Percentiles rank a stretch among this genome's conserved stretches.
Conservation (phyloP, 140 eudicot genomes). For the Cichorium intybus region DNA sequence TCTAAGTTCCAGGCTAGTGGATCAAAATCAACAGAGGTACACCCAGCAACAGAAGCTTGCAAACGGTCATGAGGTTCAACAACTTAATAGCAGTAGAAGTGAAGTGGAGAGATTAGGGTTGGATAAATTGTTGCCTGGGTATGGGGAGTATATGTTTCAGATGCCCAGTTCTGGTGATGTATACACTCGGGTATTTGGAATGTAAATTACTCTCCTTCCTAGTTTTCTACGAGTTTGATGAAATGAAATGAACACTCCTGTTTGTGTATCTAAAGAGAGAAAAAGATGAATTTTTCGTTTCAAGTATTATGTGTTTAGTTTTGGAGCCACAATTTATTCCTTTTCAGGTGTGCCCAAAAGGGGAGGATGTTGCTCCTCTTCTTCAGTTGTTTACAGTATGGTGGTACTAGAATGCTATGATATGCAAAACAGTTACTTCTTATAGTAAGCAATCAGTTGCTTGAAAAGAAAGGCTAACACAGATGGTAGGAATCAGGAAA, state of each 20-base stretch:
- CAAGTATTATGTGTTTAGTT: neutral
- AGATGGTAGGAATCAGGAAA: neutral
- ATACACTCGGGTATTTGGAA: slow-evolving; percentile 54
- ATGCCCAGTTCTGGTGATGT: slow-evolving; percentile 57
- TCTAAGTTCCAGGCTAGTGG: slow-evolving; percentile 32
- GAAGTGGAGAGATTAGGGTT: slow-evolving; percentile 47
- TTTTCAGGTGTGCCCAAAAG: slow-evolving; percentile 8
- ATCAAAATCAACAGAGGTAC: slow-evolving; percentile 40
- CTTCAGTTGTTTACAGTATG: neutral
- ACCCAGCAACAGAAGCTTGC: slow-evolving; percentile 35
- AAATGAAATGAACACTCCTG: slow-evolving; percentile 21
- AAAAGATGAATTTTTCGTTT: slow-evolving; percentile 7
- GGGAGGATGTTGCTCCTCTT: slow-evolving; percentile 8
- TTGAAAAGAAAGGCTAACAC: no score
- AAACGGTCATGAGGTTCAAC: slow-evolving; percentile 42
- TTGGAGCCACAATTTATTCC: slow-evolving; percentile 7
- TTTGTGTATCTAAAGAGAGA: slow-evolving; percentile 21
- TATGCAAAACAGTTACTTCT: no score
- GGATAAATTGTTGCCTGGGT: slow-evolving; percentile 51
- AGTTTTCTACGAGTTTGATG: slow-evolving; percentile 21
- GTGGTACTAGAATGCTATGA: neutral
- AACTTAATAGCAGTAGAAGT: slow-evolving; percentile 28
- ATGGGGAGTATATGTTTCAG: slow-evolving; percentile 51
- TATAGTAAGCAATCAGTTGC: no score
- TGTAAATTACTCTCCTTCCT: slow-evolving; percentile 33